Percentiles rank a stretch among this genome's conserved stretches.
These are phyloP conservation scores for Gossypium herbaceum DNA, from an alignment of 345 rosid genomes.

Conservation along the genomic window DNA sequence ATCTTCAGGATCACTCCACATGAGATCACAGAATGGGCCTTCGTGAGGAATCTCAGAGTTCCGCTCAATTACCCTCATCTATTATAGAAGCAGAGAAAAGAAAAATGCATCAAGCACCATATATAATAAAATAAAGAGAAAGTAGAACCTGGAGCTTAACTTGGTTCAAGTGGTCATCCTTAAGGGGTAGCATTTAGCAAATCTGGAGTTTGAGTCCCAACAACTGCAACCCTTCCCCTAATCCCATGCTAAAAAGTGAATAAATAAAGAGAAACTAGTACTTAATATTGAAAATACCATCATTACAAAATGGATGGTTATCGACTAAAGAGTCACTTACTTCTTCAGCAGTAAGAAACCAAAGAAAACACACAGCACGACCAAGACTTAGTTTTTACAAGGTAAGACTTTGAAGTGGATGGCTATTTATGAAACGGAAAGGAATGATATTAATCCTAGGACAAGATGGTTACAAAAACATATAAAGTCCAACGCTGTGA, in stretches of 20 bases:
- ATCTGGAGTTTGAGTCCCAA: not conserved
- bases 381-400: not conserved
- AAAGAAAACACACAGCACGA: not conserved
- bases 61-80: conserved; percentile 90
- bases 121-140: conserved; percentile 3
- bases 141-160: not conserved
- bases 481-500: not conserved
- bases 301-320: not conserved
- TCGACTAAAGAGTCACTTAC: not conserved
- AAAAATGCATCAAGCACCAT: conserved; percentile 14
- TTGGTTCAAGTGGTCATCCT: not conserved
- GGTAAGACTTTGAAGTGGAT: not conserved
- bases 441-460: not conserved
- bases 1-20: conserved; percentile 99
- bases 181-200: not conserved
- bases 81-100: conserved; percentile 21
- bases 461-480: not conserved
- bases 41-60: conserved; percentile 98
- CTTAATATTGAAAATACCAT: conserved; percentile 5
- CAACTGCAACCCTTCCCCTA: not conserved
- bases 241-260: not conserved
- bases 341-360: not conserved
- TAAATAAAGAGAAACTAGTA: not conserved
- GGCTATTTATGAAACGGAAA: not conserved
- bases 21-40: conserved; percentile 99